Base-by-base conservation (phyloP, 208 protist genomes). In the Leptomonas pyrrhocoris region DNA sequence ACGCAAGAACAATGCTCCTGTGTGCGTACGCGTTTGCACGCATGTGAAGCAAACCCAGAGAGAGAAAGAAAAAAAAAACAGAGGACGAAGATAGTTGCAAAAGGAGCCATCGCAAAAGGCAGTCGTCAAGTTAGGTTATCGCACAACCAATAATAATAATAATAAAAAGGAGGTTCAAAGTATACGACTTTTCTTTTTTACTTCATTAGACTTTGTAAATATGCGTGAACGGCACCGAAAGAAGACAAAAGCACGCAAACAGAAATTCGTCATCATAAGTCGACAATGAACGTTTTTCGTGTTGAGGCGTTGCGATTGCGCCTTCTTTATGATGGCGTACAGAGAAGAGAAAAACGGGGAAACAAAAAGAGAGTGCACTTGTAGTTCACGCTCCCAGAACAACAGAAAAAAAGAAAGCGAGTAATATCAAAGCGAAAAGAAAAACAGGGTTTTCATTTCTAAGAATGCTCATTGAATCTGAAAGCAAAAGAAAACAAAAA, bases 11-110 rank as follows among this genome's bases (percentile, higher is more conserved):
- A 6, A 30, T 25, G 43, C 42, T 53, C 43, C 9, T 23, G 36
- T 25, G 58, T 64, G 58, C 28, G 43, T 21, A 21, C 5, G 31
- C 43, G 58, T 51, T 64, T 51, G 38, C 38, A 64, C 43, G 43
- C 58, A 48, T 9, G 23, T 8, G 56, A 61, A 64, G 58, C 43
- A 40, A 2, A 48, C 60, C 46, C 31, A 67, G 30, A 58, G 56
- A 53, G 58, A 48, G 63, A 71, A 71, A 62, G 71, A 54, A 62
- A 74, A 34, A 60, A 75, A 60, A 60, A 49, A 8, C 18, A 56
- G 16, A 49, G 23, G 3, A 63, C 25, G 6, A 18, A n/a, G 31
- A 63, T 30, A 31, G 38, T n/a, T 25, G 4, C 38, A 64, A 28
- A 50, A 58, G 55, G 40, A 67, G 21, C 8, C 15, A 50, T 23